These are phyloP conservation scores for Kluyveromyces nonfermentans DNA, from an alignment of 805 yeast genomes.

Conservation along the genomic window DNA sequence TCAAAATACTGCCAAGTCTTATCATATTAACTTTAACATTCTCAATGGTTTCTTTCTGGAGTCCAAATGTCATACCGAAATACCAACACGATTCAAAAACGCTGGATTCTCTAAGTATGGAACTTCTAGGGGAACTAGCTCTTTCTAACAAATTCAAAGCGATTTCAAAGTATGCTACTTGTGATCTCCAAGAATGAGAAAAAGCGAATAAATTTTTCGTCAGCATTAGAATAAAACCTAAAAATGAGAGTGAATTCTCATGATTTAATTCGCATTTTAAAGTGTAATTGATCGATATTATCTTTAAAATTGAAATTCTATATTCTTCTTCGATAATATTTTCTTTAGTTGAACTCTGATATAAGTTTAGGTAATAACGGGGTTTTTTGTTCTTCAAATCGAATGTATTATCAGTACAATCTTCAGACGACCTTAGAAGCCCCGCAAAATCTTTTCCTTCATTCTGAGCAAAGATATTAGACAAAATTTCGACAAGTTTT, in stretches of 20 bases:
- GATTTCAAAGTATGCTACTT: constrained; percentile 37
- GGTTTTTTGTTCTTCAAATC: constrained; percentile 16
- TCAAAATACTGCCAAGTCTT: constrained; percentile 28
- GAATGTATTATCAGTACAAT: constrained; percentile 12
- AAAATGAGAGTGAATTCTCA: constrained; percentile 5
- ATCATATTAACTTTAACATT: constrained; percentile 47
- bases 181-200: constrained; percentile 51
- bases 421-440: constrained; percentile 17
- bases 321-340: constrained; percentile 43
- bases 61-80: constrained; percentile 24
- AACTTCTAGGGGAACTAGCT: not conserved
- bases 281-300: constrained; percentile 19
- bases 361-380: constrained; percentile 23
- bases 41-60: constrained; percentile 39
- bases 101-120: constrained; percentile 7
- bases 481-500: constrained; percentile 27
- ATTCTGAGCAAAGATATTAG: constrained; percentile 33
- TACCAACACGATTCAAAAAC: constrained; percentile 17
- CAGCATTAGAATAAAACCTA: constrained; percentile 25
- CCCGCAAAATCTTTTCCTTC: constrained; percentile 32
- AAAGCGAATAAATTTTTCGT: constrained; percentile 23
- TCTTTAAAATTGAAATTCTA: constrained; percentile 30
- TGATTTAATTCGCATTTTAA: constrained; percentile 11
- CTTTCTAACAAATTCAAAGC: constrained; percentile 19
- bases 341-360: constrained; percentile 32